Conservation (phyloP, 768 basidiomycete species). For the Amanita fuliginea region DNA sequence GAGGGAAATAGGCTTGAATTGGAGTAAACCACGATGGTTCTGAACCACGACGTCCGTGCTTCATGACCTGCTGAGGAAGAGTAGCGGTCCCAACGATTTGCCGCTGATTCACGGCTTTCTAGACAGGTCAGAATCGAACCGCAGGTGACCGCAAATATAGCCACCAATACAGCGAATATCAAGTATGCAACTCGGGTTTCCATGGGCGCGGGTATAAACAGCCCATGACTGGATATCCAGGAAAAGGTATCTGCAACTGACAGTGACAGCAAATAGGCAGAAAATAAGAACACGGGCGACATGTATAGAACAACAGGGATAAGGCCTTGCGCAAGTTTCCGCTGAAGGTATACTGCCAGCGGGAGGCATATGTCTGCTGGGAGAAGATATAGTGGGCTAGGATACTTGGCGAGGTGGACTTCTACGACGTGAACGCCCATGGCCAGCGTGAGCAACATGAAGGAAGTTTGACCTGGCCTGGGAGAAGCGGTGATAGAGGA, state of each 20-base stretch:
- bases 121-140: constrained; percentile 18
- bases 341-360: constrained; percentile 28
- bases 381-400: constrained; percentile 34
- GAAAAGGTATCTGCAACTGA: constrained; percentile 32
- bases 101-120: constrained; percentile 6
- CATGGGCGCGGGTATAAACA: constrained; percentile 27
- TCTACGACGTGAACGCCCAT: constrained; percentile 30
- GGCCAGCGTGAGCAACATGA: constrained; percentile 28
- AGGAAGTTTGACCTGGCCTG: constrained; percentile 26
- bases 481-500: constrained; percentile 31
- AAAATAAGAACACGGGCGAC: constrained; percentile 33
- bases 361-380: constrained; percentile 29
- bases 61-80: constrained; percentile 27
- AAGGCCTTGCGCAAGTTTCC: constrained; percentile 25
- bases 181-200: constrained; percentile 36
- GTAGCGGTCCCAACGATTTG: constrained; percentile 36
- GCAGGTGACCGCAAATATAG: constrained; percentile 24
- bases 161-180: constrained; percentile 22
- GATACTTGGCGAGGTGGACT: constrained; percentile 33
- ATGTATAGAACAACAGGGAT: constrained; percentile 34
- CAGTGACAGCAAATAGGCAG: constrained; percentile 32
- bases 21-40: constrained; percentile 24
- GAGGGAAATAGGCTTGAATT: constrained; percentile 33
- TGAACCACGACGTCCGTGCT: constrained; percentile 31
- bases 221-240: not conserved